These are phyloP conservation scores for Nyssa sinensis DNA, from an alignment of 148 eudicot species.

Conservation along the genomic window DNA sequence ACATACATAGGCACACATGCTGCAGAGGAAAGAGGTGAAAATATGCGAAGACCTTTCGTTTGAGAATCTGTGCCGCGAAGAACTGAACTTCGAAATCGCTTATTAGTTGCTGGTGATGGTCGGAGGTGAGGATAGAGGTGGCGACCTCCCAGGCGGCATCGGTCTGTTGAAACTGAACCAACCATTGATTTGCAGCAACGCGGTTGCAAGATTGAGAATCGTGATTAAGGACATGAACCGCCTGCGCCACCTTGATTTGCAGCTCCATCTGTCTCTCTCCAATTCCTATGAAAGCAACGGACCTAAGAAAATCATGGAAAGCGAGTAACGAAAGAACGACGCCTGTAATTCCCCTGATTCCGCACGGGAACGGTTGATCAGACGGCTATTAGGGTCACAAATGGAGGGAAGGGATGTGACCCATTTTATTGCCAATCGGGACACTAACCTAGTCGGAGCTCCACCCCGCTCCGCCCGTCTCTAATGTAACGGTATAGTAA, in stretches of 20 bases:
- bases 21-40: too few species aligned
- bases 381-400: constrained; percentile 8
- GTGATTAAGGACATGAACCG: constrained; percentile 82
- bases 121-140: constrained; percentile 63
- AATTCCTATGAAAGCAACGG: constrained; percentile 15
- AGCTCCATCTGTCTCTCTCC: constrained; percentile 50
- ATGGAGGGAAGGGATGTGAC: too few species aligned
- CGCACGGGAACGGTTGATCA: constrained; percentile 3
- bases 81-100: constrained; percentile 72
- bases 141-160: constrained; percentile 88
- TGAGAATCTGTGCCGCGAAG: constrained; percentile 97
- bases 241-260: constrained; percentile 75
- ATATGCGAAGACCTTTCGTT: constrained; percentile 61
- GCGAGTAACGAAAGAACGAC: constrained; percentile 12
- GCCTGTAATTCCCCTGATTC: constrained; percentile 1
- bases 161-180: constrained; percentile 86
- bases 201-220: constrained; percentile 81
- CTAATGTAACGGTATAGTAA: too few species aligned
- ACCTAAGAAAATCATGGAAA: constrained; percentile 13
- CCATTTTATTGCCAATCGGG: too few species aligned
- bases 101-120: constrained; percentile 26
- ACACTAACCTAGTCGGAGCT: too few species aligned
- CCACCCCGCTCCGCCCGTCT: too few species aligned
- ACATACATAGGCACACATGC: background rate
- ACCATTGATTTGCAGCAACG: constrained; percentile 92